Evolutionary conservation across 495 filamentous ascomycete species (phyloP).

Genomic region (Penicillium bovifimosum): DNA sequence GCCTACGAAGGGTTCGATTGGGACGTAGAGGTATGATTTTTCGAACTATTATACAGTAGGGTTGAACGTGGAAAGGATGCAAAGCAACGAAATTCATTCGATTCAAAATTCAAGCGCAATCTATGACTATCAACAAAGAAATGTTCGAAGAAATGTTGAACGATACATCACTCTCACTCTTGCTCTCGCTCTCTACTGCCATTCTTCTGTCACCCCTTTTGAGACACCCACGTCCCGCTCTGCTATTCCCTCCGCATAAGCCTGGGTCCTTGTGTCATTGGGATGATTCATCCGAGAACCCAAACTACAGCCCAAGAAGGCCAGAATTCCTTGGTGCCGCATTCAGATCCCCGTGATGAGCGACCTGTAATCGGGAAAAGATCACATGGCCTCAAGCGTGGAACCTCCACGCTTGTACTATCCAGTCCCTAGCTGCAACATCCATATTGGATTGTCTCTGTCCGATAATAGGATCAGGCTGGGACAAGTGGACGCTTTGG

Average conservation of each 20-base stretch:
- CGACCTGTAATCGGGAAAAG: background rate
- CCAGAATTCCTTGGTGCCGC: background rate
- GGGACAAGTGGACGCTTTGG: background rate
- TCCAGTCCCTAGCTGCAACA: conserved; percentile 1
- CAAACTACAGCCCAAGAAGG: background rate
- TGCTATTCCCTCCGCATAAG: conserved; percentile 6
- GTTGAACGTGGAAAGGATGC: background rate
- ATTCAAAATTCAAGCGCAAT: background rate
- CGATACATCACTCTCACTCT: background rate
- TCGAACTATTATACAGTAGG: too few species aligned
- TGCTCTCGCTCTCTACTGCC: background rate
- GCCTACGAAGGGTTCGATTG: too few species aligned
- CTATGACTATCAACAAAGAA: conserved; percentile 4
- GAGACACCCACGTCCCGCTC: background rate
- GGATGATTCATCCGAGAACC: background rate
- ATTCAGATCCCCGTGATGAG: background rate
- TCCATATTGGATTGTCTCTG: background rate
- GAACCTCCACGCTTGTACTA: conserved; percentile 1
- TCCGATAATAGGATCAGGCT: background rate
- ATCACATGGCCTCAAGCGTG: conserved; percentile 1
- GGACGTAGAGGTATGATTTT: too few species aligned
- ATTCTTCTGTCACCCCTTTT: conserved; percentile 5
- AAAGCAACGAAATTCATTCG: background rate
- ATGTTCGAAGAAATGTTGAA: background rate
- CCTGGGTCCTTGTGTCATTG: conserved; percentile 2